Conservation (phyloP, 2,329 filamentous ascomycete species). For the Mollisia scopiformis region DNA sequence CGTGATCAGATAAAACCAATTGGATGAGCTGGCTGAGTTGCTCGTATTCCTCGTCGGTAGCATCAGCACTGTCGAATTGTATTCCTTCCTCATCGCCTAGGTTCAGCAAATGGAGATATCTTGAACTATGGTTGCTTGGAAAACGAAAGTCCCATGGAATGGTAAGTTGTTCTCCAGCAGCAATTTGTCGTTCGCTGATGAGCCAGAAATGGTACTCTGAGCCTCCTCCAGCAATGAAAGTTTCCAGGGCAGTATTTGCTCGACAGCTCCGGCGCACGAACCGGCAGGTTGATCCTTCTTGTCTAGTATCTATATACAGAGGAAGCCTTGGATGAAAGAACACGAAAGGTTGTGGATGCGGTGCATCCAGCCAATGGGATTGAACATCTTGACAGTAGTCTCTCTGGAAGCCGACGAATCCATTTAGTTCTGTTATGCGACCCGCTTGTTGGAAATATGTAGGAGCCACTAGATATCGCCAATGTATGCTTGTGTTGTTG, state of each 20-base stretch:
- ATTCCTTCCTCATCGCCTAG: conserved; percentile 60
- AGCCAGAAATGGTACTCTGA: conserved; percentile 93
- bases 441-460: conserved; percentile 34
- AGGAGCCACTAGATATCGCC: conserved; percentile 65
- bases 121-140: conserved; percentile 55
- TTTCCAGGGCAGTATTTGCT: conserved; percentile 87
- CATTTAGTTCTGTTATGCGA: conserved; percentile 71
- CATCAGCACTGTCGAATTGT: conserved; percentile 32
- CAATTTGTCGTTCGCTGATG: conserved; percentile 77
- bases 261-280: conserved; percentile 92
- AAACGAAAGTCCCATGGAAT: conserved; percentile 70
- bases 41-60: conserved; percentile 60
- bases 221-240: conserved; percentile 69
- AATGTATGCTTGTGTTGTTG: conserved; percentile 58
- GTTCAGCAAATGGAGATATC: conserved; percentile 62
- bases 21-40: conserved; percentile 67
- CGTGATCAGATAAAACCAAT: conserved; percentile 74
- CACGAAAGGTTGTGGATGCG: conserved; percentile 71
- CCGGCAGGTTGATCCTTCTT: conserved; percentile 82
- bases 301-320: conserved; percentile 89
- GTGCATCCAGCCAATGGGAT: conserved; percentile 70
- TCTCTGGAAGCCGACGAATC: conserved; percentile 73
- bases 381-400: conserved; percentile 69
- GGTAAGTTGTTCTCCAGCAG: conserved; percentile 64
- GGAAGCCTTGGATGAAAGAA: conserved; percentile 89